A percentile compares a stretch with the other conserved stretches of the same genome.
These are phyloP conservation scores for Ampelomyces quisqualis DNA, from an alignment of 2,329 filamentous ascomycete genomes.

Conservation along the genomic window DNA sequence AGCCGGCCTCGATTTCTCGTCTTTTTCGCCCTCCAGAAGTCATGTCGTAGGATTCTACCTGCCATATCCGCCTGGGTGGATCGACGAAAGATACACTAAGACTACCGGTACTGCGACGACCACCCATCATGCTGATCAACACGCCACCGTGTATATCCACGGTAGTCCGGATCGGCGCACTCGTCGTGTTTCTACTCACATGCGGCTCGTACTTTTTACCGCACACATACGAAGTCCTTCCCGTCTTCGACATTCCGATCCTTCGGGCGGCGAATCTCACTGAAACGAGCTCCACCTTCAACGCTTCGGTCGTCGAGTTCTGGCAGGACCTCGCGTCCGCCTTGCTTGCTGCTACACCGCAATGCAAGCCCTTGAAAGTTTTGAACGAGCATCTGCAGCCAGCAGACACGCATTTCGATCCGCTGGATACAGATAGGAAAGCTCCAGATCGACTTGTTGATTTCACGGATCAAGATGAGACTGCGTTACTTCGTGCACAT, in stretches of 20 bases:
- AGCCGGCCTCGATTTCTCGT: no score
- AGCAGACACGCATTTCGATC: slow-evolving; percentile 11
- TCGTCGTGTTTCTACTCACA: slow-evolving; percentile 14
- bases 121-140: slow-evolving; percentile 15
- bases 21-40: no score
- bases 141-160: slow-evolving; percentile 11
- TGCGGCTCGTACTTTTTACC: slow-evolving; percentile 16
- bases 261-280: slow-evolving; percentile 13
- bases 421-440: slow-evolving; percentile 11
- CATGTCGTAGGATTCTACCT: no score
- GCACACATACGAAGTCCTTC: slow-evolving; percentile 5
- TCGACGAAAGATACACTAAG: no score
- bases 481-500: slow-evolving; percentile 19
- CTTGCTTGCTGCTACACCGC: slow-evolving; percentile 17
- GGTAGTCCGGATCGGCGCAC: slow-evolving; percentile 12
- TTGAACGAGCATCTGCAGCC: slow-evolving; percentile 7
- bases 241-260: background rate
- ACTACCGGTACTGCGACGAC: background rate
- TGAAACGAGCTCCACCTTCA: slow-evolving; percentile 16
- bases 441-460: slow-evolving; percentile 14
- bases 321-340: slow-evolving; percentile 19
- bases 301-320: slow-evolving; percentile 11
- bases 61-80: background rate
- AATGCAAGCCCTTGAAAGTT: slow-evolving; percentile 14
- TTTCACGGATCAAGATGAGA: slow-evolving; percentile 23